Base-by-base conservation (phyloP, 2,329 filamentous ascomycete genomes). In the Ophiostoma ips region DNA sequence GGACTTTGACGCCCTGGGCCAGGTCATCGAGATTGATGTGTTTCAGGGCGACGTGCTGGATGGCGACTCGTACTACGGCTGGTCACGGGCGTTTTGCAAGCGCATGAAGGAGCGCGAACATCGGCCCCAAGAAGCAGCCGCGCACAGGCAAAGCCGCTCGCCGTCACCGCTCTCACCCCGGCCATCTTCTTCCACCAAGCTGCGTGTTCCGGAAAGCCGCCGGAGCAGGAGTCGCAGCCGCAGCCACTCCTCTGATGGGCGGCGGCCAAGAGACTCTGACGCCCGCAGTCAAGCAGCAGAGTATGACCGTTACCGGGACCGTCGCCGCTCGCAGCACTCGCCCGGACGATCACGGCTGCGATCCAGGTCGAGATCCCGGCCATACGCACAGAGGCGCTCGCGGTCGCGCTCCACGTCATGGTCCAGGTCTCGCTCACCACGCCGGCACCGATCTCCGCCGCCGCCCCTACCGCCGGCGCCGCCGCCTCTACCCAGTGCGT, bases 11-110 rank as follows among this genome's bases (percentile, higher is more conserved):
- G 79, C 83, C 55, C 70, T 92, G 52, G 87, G 87, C 11, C 83
- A 92, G 61, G 66, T 73, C 15, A 69, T 87, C 48, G 67, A 80
- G 16, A 63, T 77, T 3, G 79, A 87, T 57, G 77, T 82, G 56
- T 67, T 77, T n/a, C 83, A 77, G 0, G 81, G 81, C 0, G 77
- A 83, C 3, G 66, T 81, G 2, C 62, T 81, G 7, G 71, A 73
- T 7, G 81, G 81, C 1, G 81, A 86, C 55, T 86, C 84, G 1
- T 94, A 94, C 63, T 94, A 94, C 61, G 88, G 87, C 53, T 94
- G 88, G 88, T 90, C 87, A 5, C 75, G 77, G 36, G 70, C 71
- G 1, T 92, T 94, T 57, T 94, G 86, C 61, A 72, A 86, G 56
- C 84, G 83, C 60, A 92, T 92, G 83, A 87, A 83, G 64, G 67